Evolutionary conservation across 768 basidiomycete species (phyloP), one percentile per base, ranked within the genome.

Genomic region (Glaciozyma antarctica): DNA sequence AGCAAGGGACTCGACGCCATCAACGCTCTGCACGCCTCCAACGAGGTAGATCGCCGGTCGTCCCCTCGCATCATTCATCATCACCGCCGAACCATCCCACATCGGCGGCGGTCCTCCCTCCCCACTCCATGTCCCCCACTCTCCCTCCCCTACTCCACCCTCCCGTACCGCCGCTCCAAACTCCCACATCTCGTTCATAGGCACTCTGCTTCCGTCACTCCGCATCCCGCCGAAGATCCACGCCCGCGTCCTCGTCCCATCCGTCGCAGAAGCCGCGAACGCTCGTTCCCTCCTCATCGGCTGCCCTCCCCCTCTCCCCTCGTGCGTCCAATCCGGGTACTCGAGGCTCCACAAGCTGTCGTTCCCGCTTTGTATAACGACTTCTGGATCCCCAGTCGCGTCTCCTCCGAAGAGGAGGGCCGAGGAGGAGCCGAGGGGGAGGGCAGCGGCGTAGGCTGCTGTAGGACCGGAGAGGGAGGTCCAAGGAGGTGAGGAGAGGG

Each of bases 171-270:
- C 4, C 12, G 51, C 13, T n/a, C 51, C 41, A 6, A 69, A 34
- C 51, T 69, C 68, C 64, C 68, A 66, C 51, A 69, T 30, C 32
- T 69, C 68, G 21, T 21, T 26, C 21, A 63, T 63, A 19, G 59
- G 34, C 1, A 56, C 41, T 7, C 62, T 62, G 4, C 41, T 47
- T n/a, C 64, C 65, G 32, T 69, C 68, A 5, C 59, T 34, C 4
- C 62, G 30, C 17, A 61, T 28, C 0, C 68, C 68, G 17, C 68
- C 68, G 48, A 47, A 69, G 5, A 69, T 16, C 68, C 68, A 69
- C 5, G 44, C 60, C 8, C 68, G 58, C 26, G 64, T 58, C 10
- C 58, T 7, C 0, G 41, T 41, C 2, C 64, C 68, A 51, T 69
- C 66, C 45, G 62, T 60, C 30, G 68, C 68, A 16, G 62, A 63